Conservation (phyloP, 2,329 filamentous ascomycete genomes). For the Neopestalotiopsis sp. region DNA sequence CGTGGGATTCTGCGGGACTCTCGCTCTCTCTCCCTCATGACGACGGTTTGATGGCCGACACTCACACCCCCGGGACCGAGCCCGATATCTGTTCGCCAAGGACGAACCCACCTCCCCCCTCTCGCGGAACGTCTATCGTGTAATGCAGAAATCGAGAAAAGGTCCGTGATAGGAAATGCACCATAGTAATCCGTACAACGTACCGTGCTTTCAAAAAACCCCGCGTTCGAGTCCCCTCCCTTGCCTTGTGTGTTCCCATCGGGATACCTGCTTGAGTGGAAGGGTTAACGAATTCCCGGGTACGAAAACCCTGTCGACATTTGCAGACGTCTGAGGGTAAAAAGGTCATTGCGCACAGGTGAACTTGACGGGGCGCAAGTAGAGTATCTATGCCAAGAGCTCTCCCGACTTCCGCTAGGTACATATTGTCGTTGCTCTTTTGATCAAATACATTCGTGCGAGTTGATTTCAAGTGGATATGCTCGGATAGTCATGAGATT, state of each 20-base stretch:
- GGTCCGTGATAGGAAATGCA: not conserved
- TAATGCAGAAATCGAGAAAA: not conserved
- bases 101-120: not conserved
- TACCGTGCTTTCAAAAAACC: too few species aligned
- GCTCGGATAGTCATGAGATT: too few species aligned
- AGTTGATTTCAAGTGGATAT: too few species aligned
- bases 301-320: not conserved
- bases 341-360: not conserved
- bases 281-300: conserved; percentile 3
- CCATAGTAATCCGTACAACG: not conserved
- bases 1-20: not conserved
- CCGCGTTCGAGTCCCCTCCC: too few species aligned
- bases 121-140: not conserved
- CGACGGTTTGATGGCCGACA: too few species aligned
- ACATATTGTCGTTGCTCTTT: too few species aligned
- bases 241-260: too few species aligned
- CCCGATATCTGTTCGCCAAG: not conserved
- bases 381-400: too few species aligned
- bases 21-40: too few species aligned
- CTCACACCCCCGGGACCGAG: too few species aligned
- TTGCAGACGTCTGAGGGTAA: not conserved
- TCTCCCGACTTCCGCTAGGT: too few species aligned
- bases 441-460: too few species aligned
- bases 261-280: not conserved
- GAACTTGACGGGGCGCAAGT: not conserved